Evolutionary conservation across 2,329 filamentous ascomycete genomes (phyloP), one percentile per base, ranked within the genome.

Genomic region (Podosphaera xanthii): DNA sequence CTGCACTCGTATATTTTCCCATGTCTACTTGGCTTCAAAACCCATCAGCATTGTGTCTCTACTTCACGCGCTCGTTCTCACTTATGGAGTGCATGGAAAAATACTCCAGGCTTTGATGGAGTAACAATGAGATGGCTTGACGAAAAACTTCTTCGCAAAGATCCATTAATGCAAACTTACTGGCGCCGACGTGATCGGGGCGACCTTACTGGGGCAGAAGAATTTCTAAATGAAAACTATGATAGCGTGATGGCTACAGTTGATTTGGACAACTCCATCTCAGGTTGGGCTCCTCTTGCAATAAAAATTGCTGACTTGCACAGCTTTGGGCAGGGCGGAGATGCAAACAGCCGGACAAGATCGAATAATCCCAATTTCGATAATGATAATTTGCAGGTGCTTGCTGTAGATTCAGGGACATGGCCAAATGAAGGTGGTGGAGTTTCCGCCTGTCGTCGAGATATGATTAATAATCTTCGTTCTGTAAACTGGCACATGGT

Each of bases 401-500:
- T 76, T 70, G 65, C 74, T 38, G 58, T 66, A 3, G 64, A 65
- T 53, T 63, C 64, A 6, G 62, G 62, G 5, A 63, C 66, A 31
- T 68, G 66, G 66, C 66, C 66, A 4, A 68, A 67, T 59, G 66
- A 68, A 57, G 64, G 65, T 57, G 75, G 75, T 60, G 75, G 75
- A 65, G 75, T 76, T 10, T 76, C 74, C 50, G 73, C 74, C 49
- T 76, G 75, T 65, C 70, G 75, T 60, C 70, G 75, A 60, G 75
- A 77, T 63, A 71, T 77, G 68, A 72, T 77, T 62, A 76, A 76
- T 60, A 73, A 73, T 31, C 69, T 75, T 53, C 66, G 69, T 14
- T 73, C 72, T 0, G 74, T 76, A 61, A 73, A 73, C 61, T 75
- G 74, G 70, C 74, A 77, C 60, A 75, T 76, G 70, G 69, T 76